Conservation (phyloP, 179 eudicot species). For the Silene vulgaris region DNA sequence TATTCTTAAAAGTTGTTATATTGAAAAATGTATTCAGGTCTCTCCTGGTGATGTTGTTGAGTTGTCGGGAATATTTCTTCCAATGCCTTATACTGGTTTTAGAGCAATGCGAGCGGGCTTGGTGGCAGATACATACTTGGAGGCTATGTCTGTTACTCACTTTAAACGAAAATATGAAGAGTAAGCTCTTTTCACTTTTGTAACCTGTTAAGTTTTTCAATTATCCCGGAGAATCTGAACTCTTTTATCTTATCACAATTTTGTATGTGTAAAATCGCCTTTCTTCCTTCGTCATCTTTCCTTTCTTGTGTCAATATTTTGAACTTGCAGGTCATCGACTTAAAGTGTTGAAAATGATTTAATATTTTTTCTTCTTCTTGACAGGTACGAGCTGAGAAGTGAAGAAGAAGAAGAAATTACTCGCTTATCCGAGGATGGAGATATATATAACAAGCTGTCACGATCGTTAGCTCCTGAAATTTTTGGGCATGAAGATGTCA, state of each 20-base stretch:
- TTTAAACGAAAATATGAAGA: constrained; percentile 97
- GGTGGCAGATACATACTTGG: constrained; percentile 97
- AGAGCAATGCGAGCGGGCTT: constrained; percentile 97
- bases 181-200: constrained; percentile 45
- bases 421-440: constrained; percentile 91
- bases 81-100: constrained; percentile 93
- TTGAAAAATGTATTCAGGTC: constrained; percentile 41
- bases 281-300: not conserved
- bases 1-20: constrained; percentile 10
- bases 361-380: constrained; percentile 6
- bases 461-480: constrained; percentile 95
- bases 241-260: not conserved
- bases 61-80: constrained; percentile 88
- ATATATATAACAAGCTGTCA: constrained; percentile 79
- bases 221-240: not conserved
- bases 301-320: constrained; percentile 16
- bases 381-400: constrained; percentile 75
- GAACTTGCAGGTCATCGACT: not conserved
- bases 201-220: not conserved
- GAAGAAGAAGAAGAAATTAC: constrained; percentile 95
- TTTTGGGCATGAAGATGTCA: constrained; percentile 94
- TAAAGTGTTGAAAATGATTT: not conserved
- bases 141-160: constrained; percentile 91
- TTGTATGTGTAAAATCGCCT: not conserved
- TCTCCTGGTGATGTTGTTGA: constrained; percentile 96